Percentiles rank a stretch among this genome's conserved stretches.
Evolutionary conservation across 1,284 basidiomycete genomes (phyloP).

Genomic region (Hemileccinum hortonii): DNA sequence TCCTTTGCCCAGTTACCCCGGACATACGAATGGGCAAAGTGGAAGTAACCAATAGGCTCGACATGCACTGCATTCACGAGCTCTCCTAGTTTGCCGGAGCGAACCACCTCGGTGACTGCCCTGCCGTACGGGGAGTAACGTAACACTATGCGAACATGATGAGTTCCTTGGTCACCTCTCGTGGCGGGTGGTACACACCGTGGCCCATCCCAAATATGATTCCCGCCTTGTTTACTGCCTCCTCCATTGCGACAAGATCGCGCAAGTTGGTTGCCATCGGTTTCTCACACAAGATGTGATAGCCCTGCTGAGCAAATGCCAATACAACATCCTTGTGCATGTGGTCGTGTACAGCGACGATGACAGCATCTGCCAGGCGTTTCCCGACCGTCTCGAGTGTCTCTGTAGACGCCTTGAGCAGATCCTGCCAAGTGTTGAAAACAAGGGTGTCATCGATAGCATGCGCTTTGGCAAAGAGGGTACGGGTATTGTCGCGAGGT

Average conservation of each 20-base stretch:
- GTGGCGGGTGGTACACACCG: slow-evolving; percentile 43
- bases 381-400: slow-evolving; percentile 59
- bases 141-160: slow-evolving; percentile 55
- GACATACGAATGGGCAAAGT: slow-evolving; percentile 85
- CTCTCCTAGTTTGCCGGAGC: slow-evolving; percentile 68
- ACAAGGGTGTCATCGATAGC: slow-evolving; percentile 62
- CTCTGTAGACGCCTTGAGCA: slow-evolving; percentile 66
- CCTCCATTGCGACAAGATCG: slow-evolving; percentile 75
- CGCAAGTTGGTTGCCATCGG: slow-evolving; percentile 78
- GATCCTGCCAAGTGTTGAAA: slow-evolving; percentile 71
- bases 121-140: slow-evolving; percentile 82
- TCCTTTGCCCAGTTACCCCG: slow-evolving; percentile 80
- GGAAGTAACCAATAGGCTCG: slow-evolving; percentile 76
- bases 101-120: slow-evolving; percentile 68
- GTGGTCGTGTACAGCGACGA: slow-evolving; percentile 75
- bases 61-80: slow-evolving; percentile 78
- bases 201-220: slow-evolving; percentile 85
- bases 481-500: slow-evolving; percentile 66
- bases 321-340: slow-evolving; percentile 73
- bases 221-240: slow-evolving; percentile 62
- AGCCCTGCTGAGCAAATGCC: slow-evolving; percentile 77
- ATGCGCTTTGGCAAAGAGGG: slow-evolving; percentile 55
- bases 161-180: neutral
- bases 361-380: slow-evolving; percentile 75
- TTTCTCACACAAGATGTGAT: slow-evolving; percentile 87